Evolutionary conservation across 2,329 filamentous ascomycete species (phyloP).

Genomic region (Colletotrichum lupini): DNA sequence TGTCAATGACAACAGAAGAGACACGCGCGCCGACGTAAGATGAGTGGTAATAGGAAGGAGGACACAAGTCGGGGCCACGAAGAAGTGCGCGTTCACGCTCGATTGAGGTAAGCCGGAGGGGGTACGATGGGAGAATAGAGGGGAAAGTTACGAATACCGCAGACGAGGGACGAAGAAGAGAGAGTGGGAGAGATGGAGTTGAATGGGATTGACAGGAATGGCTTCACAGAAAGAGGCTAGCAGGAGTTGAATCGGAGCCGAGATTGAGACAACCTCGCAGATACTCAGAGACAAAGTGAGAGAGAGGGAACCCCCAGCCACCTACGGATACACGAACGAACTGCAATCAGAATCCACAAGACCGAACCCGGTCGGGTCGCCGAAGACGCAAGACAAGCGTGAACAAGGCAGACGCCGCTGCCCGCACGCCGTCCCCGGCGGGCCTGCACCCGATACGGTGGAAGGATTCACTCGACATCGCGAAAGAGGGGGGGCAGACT

Average conservation of each 20-base stretch:
- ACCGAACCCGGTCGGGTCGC: constrained; percentile 5
- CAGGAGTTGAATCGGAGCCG: not conserved
- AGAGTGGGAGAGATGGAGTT: not conserved
- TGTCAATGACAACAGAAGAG: not conserved
- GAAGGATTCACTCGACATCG: constrained; percentile 21
- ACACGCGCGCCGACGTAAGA: constrained; percentile 12
- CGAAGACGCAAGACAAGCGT: constrained; percentile 13
- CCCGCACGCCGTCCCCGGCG: not conserved
- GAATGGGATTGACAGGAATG: not conserved
- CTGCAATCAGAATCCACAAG: not conserved
- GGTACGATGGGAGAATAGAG: not conserved
- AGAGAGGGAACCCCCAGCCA: constrained; percentile 2
- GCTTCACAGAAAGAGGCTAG: not conserved
- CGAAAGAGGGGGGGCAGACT: constrained; percentile 17
- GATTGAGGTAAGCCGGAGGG: constrained; percentile 2
- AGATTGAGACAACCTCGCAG: not conserved
- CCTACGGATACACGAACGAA: not conserved
- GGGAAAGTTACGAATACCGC: not conserved
- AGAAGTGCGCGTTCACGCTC: constrained; percentile 18
- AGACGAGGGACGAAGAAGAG: not conserved
- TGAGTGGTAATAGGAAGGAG: not conserved
- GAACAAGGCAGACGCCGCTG: not conserved
- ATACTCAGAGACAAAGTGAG: not conserved
- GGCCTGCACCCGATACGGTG: constrained; percentile 28
- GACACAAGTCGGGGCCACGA: constrained; percentile 5